Conservation (phyloP, 345 rosid species). For the Arabidopsis suecica region DNA sequence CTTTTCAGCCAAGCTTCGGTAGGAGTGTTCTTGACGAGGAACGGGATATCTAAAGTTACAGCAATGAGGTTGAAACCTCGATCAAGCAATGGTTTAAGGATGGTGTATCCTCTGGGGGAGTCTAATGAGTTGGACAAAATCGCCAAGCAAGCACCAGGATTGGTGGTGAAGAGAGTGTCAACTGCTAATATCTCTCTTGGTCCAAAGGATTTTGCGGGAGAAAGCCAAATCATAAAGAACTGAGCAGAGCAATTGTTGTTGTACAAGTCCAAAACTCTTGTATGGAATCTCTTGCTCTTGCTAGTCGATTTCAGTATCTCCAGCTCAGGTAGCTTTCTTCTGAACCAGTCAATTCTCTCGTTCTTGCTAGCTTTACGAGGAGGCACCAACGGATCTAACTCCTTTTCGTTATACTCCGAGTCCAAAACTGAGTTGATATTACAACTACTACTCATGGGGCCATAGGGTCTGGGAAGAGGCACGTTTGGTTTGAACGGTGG, state of each 20-base stretch:
- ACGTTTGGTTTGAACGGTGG: constrained; percentile 22
- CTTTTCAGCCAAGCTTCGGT: constrained; percentile 66
- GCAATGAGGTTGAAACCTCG: constrained; percentile 60
- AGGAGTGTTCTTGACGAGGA: constrained; percentile 64
- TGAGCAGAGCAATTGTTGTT: constrained; percentile 52
- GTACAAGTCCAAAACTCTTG: constrained; percentile 52
- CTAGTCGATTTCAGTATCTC: constrained; percentile 56
- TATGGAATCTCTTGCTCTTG: constrained; percentile 50
- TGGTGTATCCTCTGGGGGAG: constrained; percentile 50
- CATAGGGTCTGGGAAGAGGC: constrained; percentile 24
- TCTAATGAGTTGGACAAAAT: constrained; percentile 69
- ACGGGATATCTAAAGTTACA: constrained; percentile 55
- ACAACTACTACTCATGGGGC: not conserved
- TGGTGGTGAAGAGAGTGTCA: constrained; percentile 61
- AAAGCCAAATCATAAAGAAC: constrained; percentile 83
- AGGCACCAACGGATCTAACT: constrained; percentile 51
- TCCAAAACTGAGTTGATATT: not conserved
- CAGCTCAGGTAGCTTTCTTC: constrained; percentile 53
- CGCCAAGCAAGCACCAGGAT: constrained; percentile 61
- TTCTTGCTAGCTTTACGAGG: constrained; percentile 54
- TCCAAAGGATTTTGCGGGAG: constrained; percentile 57
- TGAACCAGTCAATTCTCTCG: constrained; percentile 66
- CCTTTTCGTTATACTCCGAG: constrained; percentile 9
- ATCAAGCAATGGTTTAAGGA: constrained; percentile 60
- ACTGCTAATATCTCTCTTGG: constrained; percentile 65